phyloP scores from a whole-genome alignment of 805 yeast species.

The Metschnikowia santaceciliae region DNA sequence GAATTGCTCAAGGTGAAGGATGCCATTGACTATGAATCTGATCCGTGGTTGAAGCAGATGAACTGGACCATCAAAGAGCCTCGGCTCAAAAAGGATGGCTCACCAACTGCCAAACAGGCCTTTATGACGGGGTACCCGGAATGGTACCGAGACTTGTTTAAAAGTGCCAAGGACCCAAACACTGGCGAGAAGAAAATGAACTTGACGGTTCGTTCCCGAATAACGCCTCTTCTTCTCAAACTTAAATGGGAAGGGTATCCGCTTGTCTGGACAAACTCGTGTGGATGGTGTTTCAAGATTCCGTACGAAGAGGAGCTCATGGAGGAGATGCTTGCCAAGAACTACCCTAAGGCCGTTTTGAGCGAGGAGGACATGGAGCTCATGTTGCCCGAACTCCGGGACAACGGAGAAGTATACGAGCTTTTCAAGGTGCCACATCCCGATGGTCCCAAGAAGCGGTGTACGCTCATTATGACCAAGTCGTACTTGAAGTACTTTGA shows the following conservation, averaged over 20 bases:
- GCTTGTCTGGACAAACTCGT: conserved; percentile 67
- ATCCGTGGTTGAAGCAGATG: conserved; percentile 88
- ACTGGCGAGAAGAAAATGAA: conserved; percentile 44
- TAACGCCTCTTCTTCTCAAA: conserved; percentile 70
- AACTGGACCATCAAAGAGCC: conserved; percentile 76
- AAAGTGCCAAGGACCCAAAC: conserved; percentile 21
- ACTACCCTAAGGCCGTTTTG: conserved; percentile 33
- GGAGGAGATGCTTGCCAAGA: conserved; percentile 31
- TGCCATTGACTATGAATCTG: conserved; percentile 42
- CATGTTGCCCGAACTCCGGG: conserved; percentile 22
- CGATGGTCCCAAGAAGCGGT: conserved; percentile 69
- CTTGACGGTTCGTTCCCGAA: conserved; percentile 67
- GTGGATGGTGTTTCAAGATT: conserved; percentile 89
- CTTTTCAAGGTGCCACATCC: conserved; percentile 84
- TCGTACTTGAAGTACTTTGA: conserved; percentile 69
- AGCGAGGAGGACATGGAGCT: conserved; percentile 26
- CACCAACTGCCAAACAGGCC: conserved; percentile 63
- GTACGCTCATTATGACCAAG: conserved; percentile 76
- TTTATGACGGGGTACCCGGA: conserved; percentile 87
- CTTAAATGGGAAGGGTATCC: conserved; percentile 86
- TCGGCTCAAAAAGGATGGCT: conserved; percentile 63
- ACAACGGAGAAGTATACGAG: conserved; percentile 23
- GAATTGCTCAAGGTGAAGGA: conserved; percentile 43
- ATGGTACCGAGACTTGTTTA: conserved; percentile 73
- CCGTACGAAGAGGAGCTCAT: conserved; percentile 32